Evolutionary conservation across 768 basidiomycete genomes (phyloP).

Genomic region (Mrakia hoshinonis): DNA sequence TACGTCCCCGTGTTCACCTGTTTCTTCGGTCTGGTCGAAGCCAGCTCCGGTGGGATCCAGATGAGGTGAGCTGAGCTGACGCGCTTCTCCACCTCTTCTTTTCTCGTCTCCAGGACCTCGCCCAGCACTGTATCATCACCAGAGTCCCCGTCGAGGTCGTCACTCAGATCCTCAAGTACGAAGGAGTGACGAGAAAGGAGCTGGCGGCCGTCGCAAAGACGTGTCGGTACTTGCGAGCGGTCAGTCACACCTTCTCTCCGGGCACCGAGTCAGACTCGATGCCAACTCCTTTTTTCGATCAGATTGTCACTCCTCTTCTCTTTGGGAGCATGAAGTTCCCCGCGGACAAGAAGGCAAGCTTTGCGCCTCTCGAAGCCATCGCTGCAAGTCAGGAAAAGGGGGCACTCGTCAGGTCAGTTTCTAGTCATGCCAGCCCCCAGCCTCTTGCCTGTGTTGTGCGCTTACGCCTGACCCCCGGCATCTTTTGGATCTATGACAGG

Average conservation of each 20-base stretch:
- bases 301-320: neutral
- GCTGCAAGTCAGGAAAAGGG: neutral
- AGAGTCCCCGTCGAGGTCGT: neutral
- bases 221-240: neutral
- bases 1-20: too few relatives aligned
- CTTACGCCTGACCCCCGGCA: neutral
- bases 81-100: neutral
- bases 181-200: too few relatives aligned
- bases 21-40: too few relatives aligned
- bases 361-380: neutral
- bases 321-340: neutral
- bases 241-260: neutral
- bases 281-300: neutral
- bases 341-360: neutral
- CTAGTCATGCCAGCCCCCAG: too few relatives aligned
- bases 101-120: too few relatives aligned
- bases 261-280: neutral
- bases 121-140: constrained; percentile 1
- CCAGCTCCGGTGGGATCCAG: neutral
- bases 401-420: neutral
- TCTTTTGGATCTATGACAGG: neutral
- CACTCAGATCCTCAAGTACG: constrained; percentile 2
- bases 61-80: neutral
- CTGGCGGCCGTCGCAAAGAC: neutral
- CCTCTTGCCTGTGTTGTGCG: neutral